Evolutionary conservation across 257 asterid species (phyloP), one percentile per base, ranked within the genome.

Genomic region (Capsicum chinense): DNA sequence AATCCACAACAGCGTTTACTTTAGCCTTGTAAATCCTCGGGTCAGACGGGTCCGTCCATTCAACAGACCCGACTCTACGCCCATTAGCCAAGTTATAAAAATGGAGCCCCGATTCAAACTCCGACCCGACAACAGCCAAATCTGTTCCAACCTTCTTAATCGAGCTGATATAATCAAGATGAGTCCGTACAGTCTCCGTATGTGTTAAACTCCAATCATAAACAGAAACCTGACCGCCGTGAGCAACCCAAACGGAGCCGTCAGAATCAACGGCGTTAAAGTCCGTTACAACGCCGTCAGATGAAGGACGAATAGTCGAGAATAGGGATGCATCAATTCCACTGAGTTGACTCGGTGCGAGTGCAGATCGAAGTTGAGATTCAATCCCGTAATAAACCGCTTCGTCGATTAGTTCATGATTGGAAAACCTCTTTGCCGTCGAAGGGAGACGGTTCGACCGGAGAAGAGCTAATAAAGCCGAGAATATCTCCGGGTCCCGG

Each of bases 401-500:
- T 87, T 96, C 99, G 50, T 94, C 97, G 83, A 96, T 83, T 81
- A 96, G 97, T 52, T 96, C 98, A 56, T 90, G 92, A 63, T 89
- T 92, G 81, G 97, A 89, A 92, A 94, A 94, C 85, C 93, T 90
- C n/a, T 87, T 90, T 84, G 97, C 92, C 63, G 95, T 87, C n/a
- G 97, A 94, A 14, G 99, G 98, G 16, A 96, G 95, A 90, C 97
- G 95, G 79, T 88, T 91, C 83, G 98, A 90, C 6, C 98, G 97
- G 88, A 96, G 98, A 71, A 96, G 98, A 67, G 97, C 92, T 84
- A 96, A 97, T 83, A 96, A 91, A 78, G 86, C 83, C 83, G 99
- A 90, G 91, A 96, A 96, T 21, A 95, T 89, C 21, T 93, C 98
- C 7, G 98, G 99, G 90, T 96, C 98, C 5, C 99, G 98, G 91